Evolutionary conservation across 164 flowering plant genomes (phyloP), one percentile per base, ranked within the genome.

Genomic region (Houttuynia cordata): DNA sequence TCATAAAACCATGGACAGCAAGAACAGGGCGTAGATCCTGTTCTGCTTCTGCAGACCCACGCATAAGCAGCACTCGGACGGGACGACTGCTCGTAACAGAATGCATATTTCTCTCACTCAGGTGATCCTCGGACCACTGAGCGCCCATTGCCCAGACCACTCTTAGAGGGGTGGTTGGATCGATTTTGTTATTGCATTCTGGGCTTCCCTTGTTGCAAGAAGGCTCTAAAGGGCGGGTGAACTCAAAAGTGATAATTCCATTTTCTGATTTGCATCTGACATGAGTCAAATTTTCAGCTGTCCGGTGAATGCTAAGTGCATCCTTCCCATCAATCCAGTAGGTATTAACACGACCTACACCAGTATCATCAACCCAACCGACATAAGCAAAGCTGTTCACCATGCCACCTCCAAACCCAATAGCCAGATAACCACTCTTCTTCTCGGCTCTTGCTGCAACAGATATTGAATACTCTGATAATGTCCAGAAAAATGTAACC

Each of bases 1-100:
- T 93, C 97, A 93, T 93, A 71, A 93, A 90, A 37, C 99, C 99
- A 73, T 93, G 99, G 20, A 93, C 99, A 58, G 95, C 92, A 65
- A 93, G 77, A 14, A 93, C 99, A 0, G 99, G 99, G 22, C 85
- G 81, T 67, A 93, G 62, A 73, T 93, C 99, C 68, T 93, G 84
- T 67, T 90, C 97, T 7, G 97, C 99, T 74, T 93, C 99, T 13
- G 99, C 90, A 22, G 99, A 90, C 37, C 97, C 99, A 62, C 86
- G 85, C 79, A 82, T 71, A 40, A 93, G 85, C 68, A 83, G 61
- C 68, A 93, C 90, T 61, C 84, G 75, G 8, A 89, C 70, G 12
- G 92, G 87, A 68, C 88, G 75, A 67, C 80, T 77, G 68, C 97
- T 90, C 4, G 82, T 83, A 30, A 63, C 74, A 22, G 81, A 86